phyloP scores from a whole-genome alignment of 495 filamentous ascomycete genomes.

The Neurospora sp. region DNA sequence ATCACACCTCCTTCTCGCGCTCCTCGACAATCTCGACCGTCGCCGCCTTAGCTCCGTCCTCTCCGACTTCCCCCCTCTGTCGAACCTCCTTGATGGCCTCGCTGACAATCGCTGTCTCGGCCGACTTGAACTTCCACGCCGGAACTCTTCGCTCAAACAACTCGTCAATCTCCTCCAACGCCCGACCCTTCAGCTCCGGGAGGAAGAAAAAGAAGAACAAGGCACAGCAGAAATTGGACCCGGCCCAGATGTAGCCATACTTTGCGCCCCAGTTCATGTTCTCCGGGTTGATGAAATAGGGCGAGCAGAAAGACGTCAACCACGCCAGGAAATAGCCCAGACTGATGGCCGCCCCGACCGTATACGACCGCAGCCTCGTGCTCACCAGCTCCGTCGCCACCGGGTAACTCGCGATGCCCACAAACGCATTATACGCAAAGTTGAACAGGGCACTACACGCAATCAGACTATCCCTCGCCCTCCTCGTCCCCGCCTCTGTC shows the following conservation, averaged over 20 bases:
- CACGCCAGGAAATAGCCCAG: conserved; percentile 12
- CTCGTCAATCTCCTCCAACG: conserved; percentile 50
- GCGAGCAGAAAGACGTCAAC: conserved; percentile 11
- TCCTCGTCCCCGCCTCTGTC: conserved; percentile 16
- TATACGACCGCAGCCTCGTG: conserved; percentile 7
- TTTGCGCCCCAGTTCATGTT: conserved; percentile 22
- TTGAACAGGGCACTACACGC: conserved; percentile 12
- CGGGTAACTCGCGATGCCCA: conserved; percentile 6
- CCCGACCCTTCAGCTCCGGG: conserved; percentile 44
- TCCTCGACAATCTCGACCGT: neutral
- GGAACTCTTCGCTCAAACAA: conserved; percentile 27
- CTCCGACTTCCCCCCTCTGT: neutral
- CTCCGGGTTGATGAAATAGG: conserved; percentile 17
- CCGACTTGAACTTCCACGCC: conserved; percentile 29
- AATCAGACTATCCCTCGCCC: conserved; percentile 19
- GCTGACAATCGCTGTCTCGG: conserved; percentile 21
- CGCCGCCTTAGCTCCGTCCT: neutral
- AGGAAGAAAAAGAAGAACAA: conserved; percentile 40
- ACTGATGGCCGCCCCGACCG: conserved; percentile 11
- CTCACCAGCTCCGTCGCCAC: conserved; percentile 3
- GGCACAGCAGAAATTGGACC: conserved; percentile 30
- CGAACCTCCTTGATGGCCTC: conserved; percentile 25
- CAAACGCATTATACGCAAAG: conserved; percentile 13
- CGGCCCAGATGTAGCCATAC: conserved; percentile 45
- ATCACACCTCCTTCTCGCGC: neutral